These are phyloP conservation scores for Neonectria neomacrospora DNA, from an alignment of 2,329 filamentous ascomycete species.

Conservation along the genomic window DNA sequence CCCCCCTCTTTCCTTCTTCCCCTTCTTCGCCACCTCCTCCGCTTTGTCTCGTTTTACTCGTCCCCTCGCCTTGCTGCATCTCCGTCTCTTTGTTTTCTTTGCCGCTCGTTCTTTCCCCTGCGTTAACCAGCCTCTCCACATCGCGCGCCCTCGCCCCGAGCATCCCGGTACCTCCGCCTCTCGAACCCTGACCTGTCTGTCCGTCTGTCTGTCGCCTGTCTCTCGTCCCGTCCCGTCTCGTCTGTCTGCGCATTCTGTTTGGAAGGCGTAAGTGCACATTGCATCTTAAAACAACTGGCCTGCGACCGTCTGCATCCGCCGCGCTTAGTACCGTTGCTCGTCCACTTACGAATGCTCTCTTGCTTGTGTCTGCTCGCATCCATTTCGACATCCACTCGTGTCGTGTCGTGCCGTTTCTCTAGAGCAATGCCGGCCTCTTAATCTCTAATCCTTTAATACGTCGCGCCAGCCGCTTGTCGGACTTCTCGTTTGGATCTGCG, in stretches of 20 bases:
- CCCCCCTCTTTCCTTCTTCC: conserved; percentile 13
- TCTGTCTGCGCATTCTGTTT: conserved; percentile 4
- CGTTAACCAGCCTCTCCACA: conserved; percentile 4
- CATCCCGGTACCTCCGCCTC: conserved; percentile 16
- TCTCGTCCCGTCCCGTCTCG: conserved; percentile 1
- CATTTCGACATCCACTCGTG: conserved; percentile 19
- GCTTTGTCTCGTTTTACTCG: conserved; percentile 6
- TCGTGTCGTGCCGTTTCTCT: conserved; percentile 31
- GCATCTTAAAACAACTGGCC: conserved; percentile 18
- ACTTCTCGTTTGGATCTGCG: conserved; percentile 18
- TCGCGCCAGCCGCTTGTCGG: conserved; percentile 30
- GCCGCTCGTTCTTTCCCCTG: conserved; percentile 21
- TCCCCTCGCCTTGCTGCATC: background rate
- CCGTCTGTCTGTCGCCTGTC: background rate
- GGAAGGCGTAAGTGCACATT: background rate
- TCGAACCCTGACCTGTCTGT: conserved; percentile 18
- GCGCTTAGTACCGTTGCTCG: conserved; percentile 18
- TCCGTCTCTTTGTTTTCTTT: conserved; percentile 18
- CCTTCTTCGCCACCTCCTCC: conserved; percentile 19
- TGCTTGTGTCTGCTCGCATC: conserved; percentile 30
- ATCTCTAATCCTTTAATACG: conserved; percentile 47
- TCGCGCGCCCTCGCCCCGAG: conserved; percentile 16
- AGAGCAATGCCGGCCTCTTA: conserved; percentile 43
- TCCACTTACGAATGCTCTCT: conserved; percentile 31
- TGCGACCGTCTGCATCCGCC: conserved; percentile 9